Percentiles rank a stretch among this genome's conserved stretches.
Evolutionary conservation across 225 moss, liverwort and hornwort species (phyloP).

Genomic region (Ulota crispa): DNA sequence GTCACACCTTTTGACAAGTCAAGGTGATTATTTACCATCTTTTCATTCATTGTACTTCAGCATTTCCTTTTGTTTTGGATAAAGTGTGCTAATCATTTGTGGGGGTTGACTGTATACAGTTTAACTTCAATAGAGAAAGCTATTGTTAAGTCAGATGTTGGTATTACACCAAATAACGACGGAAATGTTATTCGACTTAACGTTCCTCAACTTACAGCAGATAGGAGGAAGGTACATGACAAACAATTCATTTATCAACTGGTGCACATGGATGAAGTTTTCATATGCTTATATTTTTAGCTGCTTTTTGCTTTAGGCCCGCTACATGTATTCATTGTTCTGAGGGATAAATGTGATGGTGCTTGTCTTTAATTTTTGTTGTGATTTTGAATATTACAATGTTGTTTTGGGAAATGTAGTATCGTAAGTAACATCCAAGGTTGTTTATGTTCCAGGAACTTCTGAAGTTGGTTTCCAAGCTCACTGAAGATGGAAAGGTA

Average conservation of each 20-base stretch:
- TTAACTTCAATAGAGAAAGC: conserved; percentile 83
- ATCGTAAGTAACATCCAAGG: not conserved
- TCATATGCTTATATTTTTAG: conserved; percentile 3
- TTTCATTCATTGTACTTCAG: not conserved
- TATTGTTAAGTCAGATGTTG: conserved; percentile 84
- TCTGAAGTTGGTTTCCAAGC: conserved; percentile 83
- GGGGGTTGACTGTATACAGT: conserved; percentile 42
- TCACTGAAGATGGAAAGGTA: conserved; percentile 69
- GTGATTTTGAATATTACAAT: not conserved
- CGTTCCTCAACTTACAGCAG: conserved; percentile 85
- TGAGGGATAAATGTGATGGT: not conserved
- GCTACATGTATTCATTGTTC: not conserved
- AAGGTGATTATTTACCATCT: conserved; percentile 51
- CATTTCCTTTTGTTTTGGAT: not conserved
- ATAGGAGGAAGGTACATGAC: conserved; percentile 79
- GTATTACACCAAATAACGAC: conserved; percentile 86
- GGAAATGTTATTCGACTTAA: conserved; percentile 87
- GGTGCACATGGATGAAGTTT: not conserved
- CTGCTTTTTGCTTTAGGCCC: conserved; percentile 5
- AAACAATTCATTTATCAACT: not conserved
- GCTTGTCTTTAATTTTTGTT: not conserved
- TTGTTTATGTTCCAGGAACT: conserved; percentile 60
- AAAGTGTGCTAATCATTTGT: conserved; percentile 18
- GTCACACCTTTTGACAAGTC: conserved; percentile 94
- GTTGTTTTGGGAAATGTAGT: not conserved